Percentiles rank a stretch among this genome's conserved stretches.
phyloP scores from a whole-genome alignment of 345 rosid genomes.

The Populus alba region DNA sequence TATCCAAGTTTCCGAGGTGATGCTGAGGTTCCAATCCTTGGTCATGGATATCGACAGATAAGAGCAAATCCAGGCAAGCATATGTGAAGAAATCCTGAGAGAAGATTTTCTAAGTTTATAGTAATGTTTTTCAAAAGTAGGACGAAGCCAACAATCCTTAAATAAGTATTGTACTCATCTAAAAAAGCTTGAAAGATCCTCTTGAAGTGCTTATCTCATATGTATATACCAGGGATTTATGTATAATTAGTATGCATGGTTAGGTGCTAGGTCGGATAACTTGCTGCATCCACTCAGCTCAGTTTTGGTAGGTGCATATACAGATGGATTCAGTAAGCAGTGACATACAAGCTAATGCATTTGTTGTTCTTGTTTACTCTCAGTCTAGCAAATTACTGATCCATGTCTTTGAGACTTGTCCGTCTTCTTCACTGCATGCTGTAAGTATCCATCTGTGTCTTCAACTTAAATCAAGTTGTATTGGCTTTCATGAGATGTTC shows the following conservation, averaged over 20 bases:
- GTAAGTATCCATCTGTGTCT: neutral
- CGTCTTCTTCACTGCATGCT: neutral
- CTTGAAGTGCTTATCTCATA: neutral
- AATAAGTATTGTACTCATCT: neutral
- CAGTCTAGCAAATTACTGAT: neutral
- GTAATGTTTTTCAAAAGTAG: neutral
- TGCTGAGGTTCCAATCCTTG: conserved; percentile 25
- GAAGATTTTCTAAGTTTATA: neutral
- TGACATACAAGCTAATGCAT: neutral
- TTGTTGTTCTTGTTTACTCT: neutral
- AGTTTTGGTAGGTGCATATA: conserved; percentile 26
- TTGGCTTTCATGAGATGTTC: no score
- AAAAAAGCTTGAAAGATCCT: neutral
- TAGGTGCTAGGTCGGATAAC: neutral
- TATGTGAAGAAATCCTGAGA: neutral
- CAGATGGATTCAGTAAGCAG: neutral
- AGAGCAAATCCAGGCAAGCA: neutral
- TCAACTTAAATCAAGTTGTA: neutral
- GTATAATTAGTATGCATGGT: neutral
- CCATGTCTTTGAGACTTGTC: neutral
- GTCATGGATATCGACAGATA: neutral
- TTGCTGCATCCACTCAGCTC: conserved; percentile 21
- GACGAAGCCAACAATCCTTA: neutral
- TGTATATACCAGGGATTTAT: neutral
- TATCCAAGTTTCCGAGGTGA: conserved; percentile 12